A percentile compares a stretch with the other conserved stretches of the same genome.
These are phyloP conservation scores for Plenodomus tracheiphilus DNA, from an alignment of 2,329 filamentous ascomycete genomes.

Conservation along the genomic window DNA sequence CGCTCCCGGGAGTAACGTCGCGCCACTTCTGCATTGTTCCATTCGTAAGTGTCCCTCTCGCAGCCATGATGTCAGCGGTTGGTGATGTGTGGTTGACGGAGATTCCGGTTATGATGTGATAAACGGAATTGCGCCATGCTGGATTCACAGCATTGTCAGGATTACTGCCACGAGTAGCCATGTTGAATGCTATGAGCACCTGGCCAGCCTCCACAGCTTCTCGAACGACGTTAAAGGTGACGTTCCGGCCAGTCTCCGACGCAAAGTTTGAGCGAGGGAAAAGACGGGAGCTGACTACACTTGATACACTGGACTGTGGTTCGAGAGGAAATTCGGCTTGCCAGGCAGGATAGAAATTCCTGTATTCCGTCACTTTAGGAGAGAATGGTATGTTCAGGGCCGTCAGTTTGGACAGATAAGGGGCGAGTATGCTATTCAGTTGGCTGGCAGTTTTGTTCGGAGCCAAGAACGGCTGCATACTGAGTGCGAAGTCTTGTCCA, in stretches of 20 bases:
- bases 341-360: conserved; percentile 31
- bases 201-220: conserved; percentile 27
- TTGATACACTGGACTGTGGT: conserved; percentile 13
- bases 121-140: conserved; percentile 27
- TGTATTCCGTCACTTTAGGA: conserved; percentile 34
- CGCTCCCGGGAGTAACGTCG: conserved; percentile 25
- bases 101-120: conserved; percentile 24
- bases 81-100: conserved; percentile 5
- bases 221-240: conserved; percentile 28
- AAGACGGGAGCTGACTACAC: conserved; percentile 22
- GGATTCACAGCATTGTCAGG: conserved; percentile 31
- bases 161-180: conserved; percentile 20
- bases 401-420: conserved; percentile 16
- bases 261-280: conserved; percentile 32
- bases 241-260: conserved; percentile 25
- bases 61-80: conserved; percentile 11
- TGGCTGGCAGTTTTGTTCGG: conserved; percentile 21
- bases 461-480: conserved; percentile 27
- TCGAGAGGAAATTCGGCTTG: conserved; percentile 35
- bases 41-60: conserved; percentile 19
- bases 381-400: conserved; percentile 29
- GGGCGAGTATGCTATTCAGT: conserved; percentile 14
- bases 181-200: conserved; percentile 22
- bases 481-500: conserved; percentile 17
- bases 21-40: conserved; percentile 31